Evolutionary conservation across 2,329 filamentous ascomycete genomes (phyloP).

Genomic region (Diaporthe sp.): DNA sequence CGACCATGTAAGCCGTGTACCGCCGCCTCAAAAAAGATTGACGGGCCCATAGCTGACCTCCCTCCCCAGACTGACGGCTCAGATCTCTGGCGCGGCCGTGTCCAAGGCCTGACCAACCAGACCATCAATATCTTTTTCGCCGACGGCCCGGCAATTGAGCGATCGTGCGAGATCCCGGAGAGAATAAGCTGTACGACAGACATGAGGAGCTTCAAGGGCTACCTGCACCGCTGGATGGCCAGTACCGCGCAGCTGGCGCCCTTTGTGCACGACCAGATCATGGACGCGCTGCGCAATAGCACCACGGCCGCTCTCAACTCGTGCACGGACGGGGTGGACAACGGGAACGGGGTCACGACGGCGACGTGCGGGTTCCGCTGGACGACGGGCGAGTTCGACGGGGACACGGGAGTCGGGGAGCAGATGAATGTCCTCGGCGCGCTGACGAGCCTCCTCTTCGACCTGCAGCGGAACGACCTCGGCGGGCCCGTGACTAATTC

Average conservation of each 20-base stretch:
- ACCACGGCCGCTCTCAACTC: conserved; percentile 58
- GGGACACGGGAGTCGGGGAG: conserved; percentile 61
- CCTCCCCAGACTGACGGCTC: conserved; percentile 55
- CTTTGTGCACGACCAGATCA: conserved; percentile 53
- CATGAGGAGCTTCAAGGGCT: conserved; percentile 68
- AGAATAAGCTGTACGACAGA: conserved; percentile 66
- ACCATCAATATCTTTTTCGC: conserved; percentile 47
- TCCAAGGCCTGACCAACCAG: conserved; percentile 58
- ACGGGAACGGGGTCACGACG: conserved; percentile 45
- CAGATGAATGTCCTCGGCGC: conserved; percentile 63
- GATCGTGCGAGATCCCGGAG: conserved; percentile 63
- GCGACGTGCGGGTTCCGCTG: conserved; percentile 62
- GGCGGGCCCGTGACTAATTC: conserved; percentile 47
- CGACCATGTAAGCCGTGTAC: conserved; percentile 56
- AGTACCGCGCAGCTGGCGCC: conserved; percentile 61
- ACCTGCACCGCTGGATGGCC: conserved; percentile 62
- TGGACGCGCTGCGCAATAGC: conserved; percentile 55
- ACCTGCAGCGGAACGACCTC: conserved; percentile 37
- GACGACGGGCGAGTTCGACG: conserved; percentile 57
- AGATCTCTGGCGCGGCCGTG: conserved; percentile 61
- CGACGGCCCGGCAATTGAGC: conserved; percentile 54
- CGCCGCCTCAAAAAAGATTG: not conserved
- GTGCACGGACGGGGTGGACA: conserved; percentile 45
- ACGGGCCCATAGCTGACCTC: not conserved
- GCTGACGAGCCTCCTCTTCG: conserved; percentile 56